A percentile compares a stretch with the other conserved stretches of the same genome.
Evolutionary conservation across 371 early-diverging fungal genomes (phyloP).

Genomic region (Synchytrium microbalum): DNA sequence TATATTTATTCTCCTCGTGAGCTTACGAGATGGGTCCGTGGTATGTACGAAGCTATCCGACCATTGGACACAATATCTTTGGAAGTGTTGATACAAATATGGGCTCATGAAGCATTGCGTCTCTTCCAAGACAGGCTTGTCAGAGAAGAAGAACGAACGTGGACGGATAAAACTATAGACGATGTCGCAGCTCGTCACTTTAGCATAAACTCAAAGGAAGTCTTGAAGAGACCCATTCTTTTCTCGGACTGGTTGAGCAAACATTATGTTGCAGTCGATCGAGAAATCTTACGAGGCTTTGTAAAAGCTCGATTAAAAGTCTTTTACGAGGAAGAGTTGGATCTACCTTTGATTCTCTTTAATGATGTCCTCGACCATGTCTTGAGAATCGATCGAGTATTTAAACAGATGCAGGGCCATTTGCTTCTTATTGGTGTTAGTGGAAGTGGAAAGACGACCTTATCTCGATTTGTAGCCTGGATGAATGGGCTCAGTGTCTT

Average conservation of each 20-base stretch:
- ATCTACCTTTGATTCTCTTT: conserved; percentile 91
- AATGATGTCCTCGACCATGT: conserved; percentile 97
- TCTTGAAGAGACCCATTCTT: conserved; percentile 84
- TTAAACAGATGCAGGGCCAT: conserved; percentile 97
- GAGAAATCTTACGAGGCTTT: conserved; percentile 85
- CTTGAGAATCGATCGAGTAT: conserved; percentile 95
- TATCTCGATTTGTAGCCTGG: conserved; percentile 98
- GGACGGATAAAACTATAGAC: conserved; percentile 89
- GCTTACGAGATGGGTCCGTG: conserved; percentile 96
- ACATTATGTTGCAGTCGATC: conserved; percentile 80
- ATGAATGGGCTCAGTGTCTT: conserved; percentile 95
- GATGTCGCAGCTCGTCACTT: conserved; percentile 80
- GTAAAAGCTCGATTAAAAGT: conserved; percentile 91
- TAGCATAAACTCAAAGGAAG: conserved; percentile 59
- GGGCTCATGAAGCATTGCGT: conserved; percentile 97
- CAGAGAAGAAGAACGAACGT: conserved; percentile 75
- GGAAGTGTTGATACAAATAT: conserved; percentile 87
- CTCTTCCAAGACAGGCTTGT: conserved; percentile 98
- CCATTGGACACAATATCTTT: conserved; percentile 71
- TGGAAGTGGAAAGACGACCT: conserved; percentile 93
- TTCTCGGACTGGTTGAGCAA: conserved; percentile 97
- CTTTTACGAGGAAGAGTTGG: conserved; percentile 98
- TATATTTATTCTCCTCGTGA: conserved; percentile 99
- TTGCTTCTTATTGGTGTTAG: conserved; percentile 94
- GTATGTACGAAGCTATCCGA: conserved; percentile 91